Evolutionary conservation across 768 basidiomycete genomes (phyloP).

Genomic region (Mycena galericulata): DNA sequence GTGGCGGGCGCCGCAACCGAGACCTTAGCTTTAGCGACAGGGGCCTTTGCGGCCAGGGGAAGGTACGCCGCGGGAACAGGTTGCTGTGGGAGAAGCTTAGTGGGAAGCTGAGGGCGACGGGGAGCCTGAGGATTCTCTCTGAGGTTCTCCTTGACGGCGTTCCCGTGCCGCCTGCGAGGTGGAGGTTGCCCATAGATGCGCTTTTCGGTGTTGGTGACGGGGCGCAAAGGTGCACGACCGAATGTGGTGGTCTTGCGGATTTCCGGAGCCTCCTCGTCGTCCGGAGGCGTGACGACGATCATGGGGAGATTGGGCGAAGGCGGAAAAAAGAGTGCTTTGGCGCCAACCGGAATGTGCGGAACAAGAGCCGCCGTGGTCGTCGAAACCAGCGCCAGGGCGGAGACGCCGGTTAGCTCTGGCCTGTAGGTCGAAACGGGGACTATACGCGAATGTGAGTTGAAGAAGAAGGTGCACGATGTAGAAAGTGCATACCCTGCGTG

Average conservation of each 20-base stretch:
- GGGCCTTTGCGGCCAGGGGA: not conserved
- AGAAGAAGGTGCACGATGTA: not conserved
- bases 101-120: not conserved
- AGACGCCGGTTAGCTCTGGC: not conserved
- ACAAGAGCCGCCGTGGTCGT: not conserved
- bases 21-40: not conserved
- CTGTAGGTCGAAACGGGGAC: not conserved
- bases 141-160: not conserved
- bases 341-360: not conserved
- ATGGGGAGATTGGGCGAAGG: not conserved
- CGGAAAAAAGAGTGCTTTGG: not conserved
- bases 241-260: no score
- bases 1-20: constrained; percentile 2
- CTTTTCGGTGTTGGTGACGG: not conserved
- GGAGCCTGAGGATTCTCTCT: not conserved
- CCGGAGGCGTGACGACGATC: not conserved
- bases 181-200: not conserved
- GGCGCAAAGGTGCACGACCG: not conserved
- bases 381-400: not conserved
- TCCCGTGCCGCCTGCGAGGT: not conserved
- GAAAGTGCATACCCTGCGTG: not conserved
- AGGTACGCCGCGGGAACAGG: not conserved
- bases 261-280: not conserved
- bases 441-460: not conserved
- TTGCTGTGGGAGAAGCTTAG: not conserved